Percentiles rank a stretch among this genome's conserved stretches.
Conservation (phyloP, 169 alveolate species). For the Plasmodium berghei region DNA sequence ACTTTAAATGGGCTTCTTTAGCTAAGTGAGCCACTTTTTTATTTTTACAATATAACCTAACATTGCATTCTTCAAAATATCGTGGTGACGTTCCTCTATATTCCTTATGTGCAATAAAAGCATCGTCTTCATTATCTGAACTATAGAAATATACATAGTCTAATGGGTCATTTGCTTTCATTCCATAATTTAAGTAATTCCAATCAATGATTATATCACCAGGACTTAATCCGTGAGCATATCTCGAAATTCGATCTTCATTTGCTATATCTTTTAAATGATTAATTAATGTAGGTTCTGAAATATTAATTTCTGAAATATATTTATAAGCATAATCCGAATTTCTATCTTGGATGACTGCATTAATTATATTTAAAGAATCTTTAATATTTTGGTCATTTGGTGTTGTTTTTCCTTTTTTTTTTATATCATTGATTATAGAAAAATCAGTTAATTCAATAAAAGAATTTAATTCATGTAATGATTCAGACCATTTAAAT, state of each 20-base stretch:
- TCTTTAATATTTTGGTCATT: conserved; percentile 45
- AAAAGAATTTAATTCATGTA: conserved; percentile 53
- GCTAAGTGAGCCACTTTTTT: conserved; percentile 73
- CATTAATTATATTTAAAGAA: conserved; percentile 50
- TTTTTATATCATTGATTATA: conserved; percentile 62
- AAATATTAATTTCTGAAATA: conserved; percentile 57
- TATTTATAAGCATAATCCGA: conserved; percentile 62
- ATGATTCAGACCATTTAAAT: conserved; percentile 71
- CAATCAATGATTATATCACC: conserved; percentile 72
- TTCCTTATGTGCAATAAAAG: conserved; percentile 65
- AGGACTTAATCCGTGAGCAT: conserved; percentile 66
- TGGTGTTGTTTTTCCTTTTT: conserved; percentile 6
- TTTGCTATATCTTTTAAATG: conserved; percentile 49
- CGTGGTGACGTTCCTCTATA: conserved; percentile 67
- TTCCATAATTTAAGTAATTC: conserved; percentile 73
- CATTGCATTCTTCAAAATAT: conserved; percentile 72
- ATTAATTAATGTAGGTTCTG: conserved; percentile 60
- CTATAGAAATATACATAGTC: conserved; percentile 69
- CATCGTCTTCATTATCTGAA: conserved; percentile 71
- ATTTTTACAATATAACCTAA: conserved; percentile 65
- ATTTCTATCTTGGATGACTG: conserved; percentile 73
- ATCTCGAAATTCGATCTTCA: conserved; percentile 67
- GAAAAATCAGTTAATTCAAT: conserved; percentile 63
- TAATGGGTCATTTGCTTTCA: conserved; percentile 66
- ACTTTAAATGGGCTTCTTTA: conserved; percentile 56